Base-by-base conservation (phyloP, 2,329 filamentous ascomycete species). In the Simplicillium sp. region DNA sequence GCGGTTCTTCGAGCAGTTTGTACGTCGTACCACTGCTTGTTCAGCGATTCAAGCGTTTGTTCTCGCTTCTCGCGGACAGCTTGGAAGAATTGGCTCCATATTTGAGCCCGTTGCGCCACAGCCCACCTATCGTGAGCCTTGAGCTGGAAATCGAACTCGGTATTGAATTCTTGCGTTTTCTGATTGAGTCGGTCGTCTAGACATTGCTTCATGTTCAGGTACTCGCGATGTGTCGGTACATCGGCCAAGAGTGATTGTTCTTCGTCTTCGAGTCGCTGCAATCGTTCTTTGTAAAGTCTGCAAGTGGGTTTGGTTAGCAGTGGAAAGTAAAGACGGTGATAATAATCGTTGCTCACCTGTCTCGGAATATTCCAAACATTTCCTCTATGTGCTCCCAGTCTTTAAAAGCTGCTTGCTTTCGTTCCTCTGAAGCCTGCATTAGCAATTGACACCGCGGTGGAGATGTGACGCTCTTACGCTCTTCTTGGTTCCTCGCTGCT, bases 81-180 rank as follows among this genome's bases (percentile, higher is more conserved):
- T 60, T 98, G 92, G 60, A 88, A 89, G 60, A 86, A 97, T 54
- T 96, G 89, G 44, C 84, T 84, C 63, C 94, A 86, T 41, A 90
- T 78, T 58, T 96, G 88, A 40, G 87, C 80, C 47, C 88, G 79
- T 50, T 88, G 84, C 15, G 87, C 88, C 20, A 94, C 75, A 15
- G 84, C 85, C 50, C 82, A 82, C 45, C 74, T 80, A 50, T 84
- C 73, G 25, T 94, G 71, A 3, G 86, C 78, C 55, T 84, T 73
- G 49, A 85, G 66, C 50, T 86, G 84, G 56, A 87, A 84, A 45
- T 81, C 75, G 48, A 84, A 75, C 49, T 92, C 76, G 17, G 77
- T 80, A 39, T 84, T 75, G 52, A 90, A 85, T 50, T 86, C 76
- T 47, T 80, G 77, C 39, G 94, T 68, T 62, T 87, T 94, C 53